These are phyloP conservation scores for Barnettozyma hawaiiensis DNA, from an alignment of 1,139 yeast species.

Conservation along the genomic window DNA sequence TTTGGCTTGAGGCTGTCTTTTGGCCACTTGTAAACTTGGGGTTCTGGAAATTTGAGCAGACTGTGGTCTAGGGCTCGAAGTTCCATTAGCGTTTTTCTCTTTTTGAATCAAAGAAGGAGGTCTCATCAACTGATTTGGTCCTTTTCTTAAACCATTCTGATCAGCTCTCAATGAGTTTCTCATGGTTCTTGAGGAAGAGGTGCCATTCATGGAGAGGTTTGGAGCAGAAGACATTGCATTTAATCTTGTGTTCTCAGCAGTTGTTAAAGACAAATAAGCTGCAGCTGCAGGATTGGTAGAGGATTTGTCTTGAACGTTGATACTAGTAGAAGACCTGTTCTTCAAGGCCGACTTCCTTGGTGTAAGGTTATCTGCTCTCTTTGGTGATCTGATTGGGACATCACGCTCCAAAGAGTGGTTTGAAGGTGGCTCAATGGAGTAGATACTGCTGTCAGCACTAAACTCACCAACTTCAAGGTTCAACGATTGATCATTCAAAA, in stretches of 20 bases:
- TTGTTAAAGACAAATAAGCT: constrained; percentile 62
- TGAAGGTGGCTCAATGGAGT: constrained; percentile 16
- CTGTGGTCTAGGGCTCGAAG: constrained; percentile 3
- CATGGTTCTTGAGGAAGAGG: constrained; percentile 1
- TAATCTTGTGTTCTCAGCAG: constrained; percentile 72
- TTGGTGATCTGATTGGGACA: constrained; percentile 19
- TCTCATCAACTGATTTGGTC: constrained; percentile 15
- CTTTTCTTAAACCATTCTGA: constrained; percentile 1
- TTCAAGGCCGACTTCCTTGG: constrained; percentile 69
- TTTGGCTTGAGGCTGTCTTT: constrained; percentile 6
- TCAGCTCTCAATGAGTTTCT: constrained; percentile 1
- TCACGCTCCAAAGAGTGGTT: constrained; percentile 3
- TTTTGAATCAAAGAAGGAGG: constrained; percentile 1
- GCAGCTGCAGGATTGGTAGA: constrained; percentile 47
- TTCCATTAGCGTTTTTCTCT: background rate
- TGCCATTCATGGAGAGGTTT: background rate
- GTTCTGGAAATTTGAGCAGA: constrained; percentile 2
- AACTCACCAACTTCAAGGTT: background rate
- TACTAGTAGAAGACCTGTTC: constrained; percentile 34
- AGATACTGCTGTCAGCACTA: constrained; percentile 16
- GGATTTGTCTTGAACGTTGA: constrained; percentile 47
- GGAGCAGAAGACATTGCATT: constrained; percentile 49
- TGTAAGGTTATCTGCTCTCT: constrained; percentile 18
- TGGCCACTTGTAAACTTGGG: background rate
- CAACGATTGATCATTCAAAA: background rate